Conservation (phyloP, 495 filamentous ascomycete species). For the Xylaria curta region DNA sequence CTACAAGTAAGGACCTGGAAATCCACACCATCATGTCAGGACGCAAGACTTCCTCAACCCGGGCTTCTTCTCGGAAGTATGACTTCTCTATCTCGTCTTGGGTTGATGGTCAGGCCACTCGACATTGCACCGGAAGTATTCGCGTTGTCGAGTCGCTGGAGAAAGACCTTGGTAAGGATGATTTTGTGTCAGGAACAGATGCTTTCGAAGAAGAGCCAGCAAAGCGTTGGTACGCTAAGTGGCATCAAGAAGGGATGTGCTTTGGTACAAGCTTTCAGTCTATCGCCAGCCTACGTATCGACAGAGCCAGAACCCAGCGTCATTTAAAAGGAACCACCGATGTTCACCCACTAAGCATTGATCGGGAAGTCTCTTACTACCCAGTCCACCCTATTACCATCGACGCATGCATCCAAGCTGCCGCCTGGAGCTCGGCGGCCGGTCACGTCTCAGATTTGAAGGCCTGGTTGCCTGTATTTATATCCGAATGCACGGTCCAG, state of each 20-base stretch:
- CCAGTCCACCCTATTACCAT: neutral
- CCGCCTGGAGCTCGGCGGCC: neutral
- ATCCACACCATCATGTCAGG: neutral
- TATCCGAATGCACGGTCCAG: neutral
- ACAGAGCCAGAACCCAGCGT: too few relatives aligned
- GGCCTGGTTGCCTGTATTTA: neutral
- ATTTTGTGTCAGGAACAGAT: too few relatives aligned
- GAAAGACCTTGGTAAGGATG: too few relatives aligned
- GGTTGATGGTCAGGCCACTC: neutral
- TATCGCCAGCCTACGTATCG: too few relatives aligned
- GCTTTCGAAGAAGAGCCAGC: too few relatives aligned
- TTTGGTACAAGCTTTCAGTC: too few relatives aligned
- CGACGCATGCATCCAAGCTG: slow-evolving; percentile 1
- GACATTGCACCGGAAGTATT: neutral
- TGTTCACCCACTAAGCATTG: too few relatives aligned
- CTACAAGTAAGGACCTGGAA: neutral
- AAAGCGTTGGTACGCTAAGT: too few relatives aligned
- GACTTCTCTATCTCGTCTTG: neutral
- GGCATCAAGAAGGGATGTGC: too few relatives aligned
- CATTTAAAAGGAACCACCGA: too few relatives aligned
- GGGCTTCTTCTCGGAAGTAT: neutral
- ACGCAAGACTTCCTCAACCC: neutral
- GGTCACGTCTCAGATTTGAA: neutral
- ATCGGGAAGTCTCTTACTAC: neutral
- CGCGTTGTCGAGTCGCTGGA: too few relatives aligned